Conservation (phyloP, 1,139 yeast genomes). For the Lipomyces yarrowii region DNA sequence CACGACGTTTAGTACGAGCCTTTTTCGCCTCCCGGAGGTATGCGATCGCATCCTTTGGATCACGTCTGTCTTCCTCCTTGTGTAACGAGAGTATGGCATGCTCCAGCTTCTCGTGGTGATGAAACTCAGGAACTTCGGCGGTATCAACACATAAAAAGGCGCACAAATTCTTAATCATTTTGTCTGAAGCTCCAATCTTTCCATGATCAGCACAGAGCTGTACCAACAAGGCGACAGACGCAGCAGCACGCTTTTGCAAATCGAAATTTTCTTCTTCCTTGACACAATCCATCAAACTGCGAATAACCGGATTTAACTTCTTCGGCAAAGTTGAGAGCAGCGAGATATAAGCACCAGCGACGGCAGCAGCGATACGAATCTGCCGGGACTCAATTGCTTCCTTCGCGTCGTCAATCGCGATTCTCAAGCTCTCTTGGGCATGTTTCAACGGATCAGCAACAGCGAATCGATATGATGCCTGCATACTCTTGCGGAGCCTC, state of each 20-base stretch:
- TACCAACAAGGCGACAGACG: slow-evolving; percentile 67
- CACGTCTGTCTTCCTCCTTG: slow-evolving; percentile 76
- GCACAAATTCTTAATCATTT: slow-evolving; percentile 85
- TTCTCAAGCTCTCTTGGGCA: slow-evolving; percentile 65
- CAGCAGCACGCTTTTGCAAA: slow-evolving; percentile 72
- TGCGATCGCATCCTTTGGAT: slow-evolving; percentile 64
- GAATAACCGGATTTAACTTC: slow-evolving; percentile 84
- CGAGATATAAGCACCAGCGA: slow-evolving; percentile 76
- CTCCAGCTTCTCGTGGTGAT: slow-evolving; percentile 60
- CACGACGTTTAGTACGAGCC: slow-evolving; percentile 80
- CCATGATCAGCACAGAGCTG: slow-evolving; percentile 56
- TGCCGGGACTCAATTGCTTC: slow-evolving; percentile 57
- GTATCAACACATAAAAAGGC: slow-evolving; percentile 95
- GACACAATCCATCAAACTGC: slow-evolving; percentile 90
- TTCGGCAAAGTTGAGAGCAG: slow-evolving; percentile 64
- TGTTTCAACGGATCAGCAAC: slow-evolving; percentile 78
- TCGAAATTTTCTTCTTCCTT: slow-evolving; percentile 70
- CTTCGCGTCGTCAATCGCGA: slow-evolving; percentile 72
- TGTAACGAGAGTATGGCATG: slow-evolving; percentile 71
- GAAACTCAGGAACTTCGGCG: slow-evolving; percentile 91
- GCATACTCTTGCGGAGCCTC: slow-evolving; percentile 62
- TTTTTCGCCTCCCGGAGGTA: slow-evolving; percentile 67
- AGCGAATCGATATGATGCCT: slow-evolving; percentile 72
- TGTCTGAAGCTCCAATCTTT: slow-evolving; percentile 78
- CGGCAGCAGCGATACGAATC: slow-evolving; percentile 67